Evolutionary conservation across 306 rosid genomes (phyloP), one percentile per base, ranked within the genome.

Genomic region (Crataegus laevigata): DNA sequence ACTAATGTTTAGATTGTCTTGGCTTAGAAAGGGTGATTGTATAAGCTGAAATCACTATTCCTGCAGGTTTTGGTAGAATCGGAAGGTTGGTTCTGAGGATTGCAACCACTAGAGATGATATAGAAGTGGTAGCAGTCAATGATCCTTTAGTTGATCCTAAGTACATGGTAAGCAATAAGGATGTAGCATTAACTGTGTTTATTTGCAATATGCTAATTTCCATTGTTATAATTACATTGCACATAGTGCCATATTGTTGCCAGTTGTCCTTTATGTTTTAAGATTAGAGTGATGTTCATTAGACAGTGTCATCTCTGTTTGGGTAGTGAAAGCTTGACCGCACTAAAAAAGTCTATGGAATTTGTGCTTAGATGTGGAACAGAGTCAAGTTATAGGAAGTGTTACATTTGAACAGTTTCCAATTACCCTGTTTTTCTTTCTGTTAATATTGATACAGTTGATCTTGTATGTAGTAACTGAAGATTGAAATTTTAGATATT

Each of bases 11-110:
- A 62, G 5, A 7, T 26, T 71, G 62, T 32, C 26, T 71, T 32
- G 8, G 8, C 3, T 72, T 10, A 12, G 2, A 22, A 25, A 22
- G 30, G 25, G 54, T 34, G 17, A 58, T 24, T 10, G 8, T 42
- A 21, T 43, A 18, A 58, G 36, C 26, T 76, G 69, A 58, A 40
- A 59, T 3, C 84, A 74, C 78, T 86, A 77, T 69, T 42, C 22
- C 26, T 69, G 72, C 84, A 94, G 99, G 99, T 73, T 94, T 94
- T 85, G 99, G 99, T 76, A 90, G 99, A 38, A 94, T 94, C 83
- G 99, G 99, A 81, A 88, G 99, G 83, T 84, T 94, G 92, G 97
- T 94, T 66, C 79, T 94, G 55, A 93, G 99, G 24, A 79, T 94
- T 69, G 99, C 99, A 28, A 69, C 83, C 82, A 70, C 80, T 36